Evolutionary conservation across 805 yeast species (phyloP).

Genomic region (Helenozyma rhizophorensis): DNA sequence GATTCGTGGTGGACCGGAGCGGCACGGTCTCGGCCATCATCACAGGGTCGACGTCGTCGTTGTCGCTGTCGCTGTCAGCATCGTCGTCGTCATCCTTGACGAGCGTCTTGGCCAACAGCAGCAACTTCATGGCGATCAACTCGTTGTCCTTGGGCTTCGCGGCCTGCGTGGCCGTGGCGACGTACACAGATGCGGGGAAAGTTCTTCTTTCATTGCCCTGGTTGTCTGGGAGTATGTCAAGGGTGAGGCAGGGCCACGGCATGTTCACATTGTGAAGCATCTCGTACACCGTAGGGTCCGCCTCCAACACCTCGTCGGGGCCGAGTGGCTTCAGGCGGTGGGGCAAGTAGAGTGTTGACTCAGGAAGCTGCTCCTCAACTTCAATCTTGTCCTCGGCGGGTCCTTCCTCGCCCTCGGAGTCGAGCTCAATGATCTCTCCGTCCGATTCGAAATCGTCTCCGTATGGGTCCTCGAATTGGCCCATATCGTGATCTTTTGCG

Average conservation of each 20-base stretch:
- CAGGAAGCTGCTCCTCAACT: slow-evolving; percentile 27
- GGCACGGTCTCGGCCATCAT: slow-evolving; percentile 82
- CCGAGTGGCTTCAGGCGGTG: slow-evolving; percentile 87
- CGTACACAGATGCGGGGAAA: slow-evolving; percentile 81
- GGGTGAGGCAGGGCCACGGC: slow-evolving; percentile 96
- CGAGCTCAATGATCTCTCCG: slow-evolving; percentile 81
- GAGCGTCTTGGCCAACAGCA: slow-evolving; percentile 78
- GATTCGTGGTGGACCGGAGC: slow-evolving; percentile 78
- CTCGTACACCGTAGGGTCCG: slow-evolving; percentile 93
- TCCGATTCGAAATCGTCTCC: slow-evolving; percentile 93
- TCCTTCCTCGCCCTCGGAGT: slow-evolving; percentile 41
- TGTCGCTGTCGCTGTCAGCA: slow-evolving; percentile 68
- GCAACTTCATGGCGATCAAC: slow-evolving; percentile 74
- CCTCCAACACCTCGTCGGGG: slow-evolving; percentile 92
- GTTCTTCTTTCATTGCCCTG: slow-evolving; percentile 85
- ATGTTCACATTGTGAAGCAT: slow-evolving; percentile 92
- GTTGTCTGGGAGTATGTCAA: slow-evolving; percentile 83
- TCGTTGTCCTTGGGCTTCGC: slow-evolving; percentile 83
- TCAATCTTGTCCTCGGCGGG: slow-evolving; percentile 41
- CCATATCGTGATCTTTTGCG: slow-evolving; percentile 55
- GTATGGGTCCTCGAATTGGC: slow-evolving; percentile 82
- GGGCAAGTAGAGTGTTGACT: slow-evolving; percentile 69
- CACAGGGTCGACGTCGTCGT: slow-evolving; percentile 69
- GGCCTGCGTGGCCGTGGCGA: slow-evolving; percentile 95
- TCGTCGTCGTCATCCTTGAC: slow-evolving; percentile 80